Evolutionary conservation across 805 yeast species (phyloP).

Genomic region (Candida koratica): DNA sequence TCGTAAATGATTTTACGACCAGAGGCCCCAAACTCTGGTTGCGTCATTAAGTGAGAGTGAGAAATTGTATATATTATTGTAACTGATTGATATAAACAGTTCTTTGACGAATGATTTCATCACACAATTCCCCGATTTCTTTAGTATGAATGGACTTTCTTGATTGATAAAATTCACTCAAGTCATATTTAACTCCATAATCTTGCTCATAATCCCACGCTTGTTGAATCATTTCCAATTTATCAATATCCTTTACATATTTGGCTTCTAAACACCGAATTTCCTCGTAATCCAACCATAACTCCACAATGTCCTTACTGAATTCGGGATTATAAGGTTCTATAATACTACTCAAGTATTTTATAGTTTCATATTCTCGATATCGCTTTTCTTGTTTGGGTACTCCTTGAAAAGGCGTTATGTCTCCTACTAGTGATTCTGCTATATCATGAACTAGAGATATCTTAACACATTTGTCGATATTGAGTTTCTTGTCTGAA

Average conservation of each 20-base stretch:
- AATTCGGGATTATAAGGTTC: conserved; percentile 60
- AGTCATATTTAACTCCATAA: conserved; percentile 51
- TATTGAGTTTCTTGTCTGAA: conserved; percentile 45
- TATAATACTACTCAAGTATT: conserved; percentile 58
- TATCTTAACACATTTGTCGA: conserved; percentile 72
- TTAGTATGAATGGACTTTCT: conserved; percentile 59
- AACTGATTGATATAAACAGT: conserved; percentile 12
- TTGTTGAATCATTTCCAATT: conserved; percentile 79
- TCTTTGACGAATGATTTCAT: conserved; percentile 35
- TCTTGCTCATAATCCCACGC: conserved; percentile 79
- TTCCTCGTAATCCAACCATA: conserved; percentile 89
- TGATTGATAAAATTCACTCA: conserved; percentile 68
- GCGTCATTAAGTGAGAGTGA: conserved; percentile 6
- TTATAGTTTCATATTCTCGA: conserved; percentile 71
- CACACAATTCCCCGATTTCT: conserved; percentile 68
- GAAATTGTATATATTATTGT: conserved; percentile 2
- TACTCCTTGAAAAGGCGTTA: conserved; percentile 70
- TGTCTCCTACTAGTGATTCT: conserved; percentile 90
- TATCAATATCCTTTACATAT: conserved; percentile 91
- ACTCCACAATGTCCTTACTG: conserved; percentile 59
- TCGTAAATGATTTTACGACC: conserved; percentile 75
- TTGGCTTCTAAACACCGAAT: conserved; percentile 77
- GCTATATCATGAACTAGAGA: conserved; percentile 93
- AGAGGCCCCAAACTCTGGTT: conserved; percentile 48
- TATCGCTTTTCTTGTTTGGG: conserved; percentile 78